Conservation (phyloP, 2,329 filamentous ascomycete species). For the Aureobasidium namibiae region DNA sequence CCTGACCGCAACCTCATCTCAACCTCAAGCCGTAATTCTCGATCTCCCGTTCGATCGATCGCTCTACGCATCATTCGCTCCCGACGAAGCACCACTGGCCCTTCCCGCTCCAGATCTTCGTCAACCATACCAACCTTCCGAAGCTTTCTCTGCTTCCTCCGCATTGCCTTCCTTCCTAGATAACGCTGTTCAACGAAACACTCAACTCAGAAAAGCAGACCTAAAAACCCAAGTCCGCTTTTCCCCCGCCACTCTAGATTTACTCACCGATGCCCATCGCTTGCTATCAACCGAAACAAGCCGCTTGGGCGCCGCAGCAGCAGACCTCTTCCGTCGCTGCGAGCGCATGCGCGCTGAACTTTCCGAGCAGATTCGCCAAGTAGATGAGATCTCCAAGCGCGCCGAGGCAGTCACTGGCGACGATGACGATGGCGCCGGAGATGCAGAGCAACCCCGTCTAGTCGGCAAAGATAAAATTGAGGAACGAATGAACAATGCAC, state of each 20-base stretch:
- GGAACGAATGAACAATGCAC: conserved; percentile 47
- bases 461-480: conserved; percentile 46
- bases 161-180: conserved; percentile 50
- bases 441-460: conserved; percentile 7
- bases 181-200: conserved; percentile 38
- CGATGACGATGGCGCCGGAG: conserved; percentile 40
- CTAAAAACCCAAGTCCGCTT: conserved; percentile 61
- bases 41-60: conserved; percentile 36
- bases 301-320: conserved; percentile 58
- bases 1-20: conserved; percentile 39
- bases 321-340: conserved; percentile 65
- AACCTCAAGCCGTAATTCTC: conserved; percentile 43
- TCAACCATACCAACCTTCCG: conserved; percentile 56
- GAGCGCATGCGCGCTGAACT: conserved; percentile 61
- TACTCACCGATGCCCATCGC: conserved; percentile 66
- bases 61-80: conserved; percentile 14
- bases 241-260: conserved; percentile 60
- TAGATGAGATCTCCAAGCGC: conserved; percentile 55
- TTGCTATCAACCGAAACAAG: conserved; percentile 62
- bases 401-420: conserved; percentile 59
- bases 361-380: conserved; percentile 57
- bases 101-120: conserved; percentile 50
- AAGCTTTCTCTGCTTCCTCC: conserved; percentile 51
- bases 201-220: conserved; percentile 52
- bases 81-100: conserved; percentile 14